These are phyloP conservation scores for Pythium phragmitis DNA, from an alignment of 352 stramenopile genomes.

Conservation along the genomic window DNA sequence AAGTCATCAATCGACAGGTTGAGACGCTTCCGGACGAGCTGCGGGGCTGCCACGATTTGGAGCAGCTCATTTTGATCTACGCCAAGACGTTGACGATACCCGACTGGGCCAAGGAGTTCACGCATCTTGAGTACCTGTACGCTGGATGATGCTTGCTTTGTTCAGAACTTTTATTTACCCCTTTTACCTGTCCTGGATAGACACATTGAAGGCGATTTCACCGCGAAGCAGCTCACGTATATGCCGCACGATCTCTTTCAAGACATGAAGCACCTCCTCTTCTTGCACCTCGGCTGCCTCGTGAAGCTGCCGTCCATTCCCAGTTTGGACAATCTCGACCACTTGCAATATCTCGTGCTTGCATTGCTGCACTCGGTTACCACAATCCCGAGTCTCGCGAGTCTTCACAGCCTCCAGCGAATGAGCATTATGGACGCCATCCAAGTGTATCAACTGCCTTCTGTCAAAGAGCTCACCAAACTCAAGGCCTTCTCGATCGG, in stretches of 20 bases:
- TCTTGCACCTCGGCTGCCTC: conserved; percentile 23
- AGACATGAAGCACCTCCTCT: conserved; percentile 18
- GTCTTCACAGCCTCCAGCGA: conserved; percentile 7
- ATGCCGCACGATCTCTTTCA: conserved; percentile 20
- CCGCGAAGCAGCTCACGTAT: conserved; percentile 15
- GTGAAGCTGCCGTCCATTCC: conserved; percentile 10
- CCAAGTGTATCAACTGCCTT: not conserved
- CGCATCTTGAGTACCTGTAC: conserved; percentile 17
- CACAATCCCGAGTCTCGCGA: conserved; percentile 12
- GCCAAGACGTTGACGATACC: conserved; percentile 26
- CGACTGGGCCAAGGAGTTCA: conserved; percentile 22
- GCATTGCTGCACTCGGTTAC: conserved; percentile 14
- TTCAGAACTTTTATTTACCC: not conserved
- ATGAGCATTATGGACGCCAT: conserved; percentile 20
- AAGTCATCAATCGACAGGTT: conserved; percentile 31
- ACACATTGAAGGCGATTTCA: conserved; percentile 21
- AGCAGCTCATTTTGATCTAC: conserved; percentile 35
- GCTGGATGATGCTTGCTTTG: not conserved
- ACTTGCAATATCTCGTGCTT: conserved; percentile 21
- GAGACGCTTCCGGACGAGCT: conserved; percentile 19
- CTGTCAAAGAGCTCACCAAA: not conserved
- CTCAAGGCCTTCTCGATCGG: conserved; percentile 14
- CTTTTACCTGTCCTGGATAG: not conserved
- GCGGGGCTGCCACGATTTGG: conserved; percentile 13
- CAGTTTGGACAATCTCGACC: not conserved